These are phyloP conservation scores for Solanum hybrid DNA, from an alignment of 305 asterid species.

Conservation along the genomic window DNA sequence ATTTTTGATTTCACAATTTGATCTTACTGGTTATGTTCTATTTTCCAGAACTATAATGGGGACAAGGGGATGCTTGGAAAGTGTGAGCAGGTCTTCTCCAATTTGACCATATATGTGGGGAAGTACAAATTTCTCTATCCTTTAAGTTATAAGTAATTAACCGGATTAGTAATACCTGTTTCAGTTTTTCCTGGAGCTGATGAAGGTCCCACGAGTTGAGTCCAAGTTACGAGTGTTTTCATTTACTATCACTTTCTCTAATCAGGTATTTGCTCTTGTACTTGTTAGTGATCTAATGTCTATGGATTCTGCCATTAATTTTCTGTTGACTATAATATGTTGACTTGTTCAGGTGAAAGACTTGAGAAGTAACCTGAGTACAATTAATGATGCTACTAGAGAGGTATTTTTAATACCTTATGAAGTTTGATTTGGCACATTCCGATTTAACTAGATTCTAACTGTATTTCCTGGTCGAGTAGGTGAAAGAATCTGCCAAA, in stretches of 20 bases:
- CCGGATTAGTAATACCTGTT: conserved; percentile 18
- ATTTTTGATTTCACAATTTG: not conserved
- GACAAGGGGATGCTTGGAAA: conserved; percentile 93
- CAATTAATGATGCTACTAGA: conserved; percentile 71
- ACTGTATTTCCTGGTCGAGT: conserved; percentile 16
- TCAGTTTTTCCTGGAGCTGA: conserved; percentile 94
- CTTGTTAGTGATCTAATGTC: not conserved
- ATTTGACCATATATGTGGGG: conserved; percentile 9
- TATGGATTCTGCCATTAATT: not conserved
- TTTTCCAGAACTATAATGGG: conserved; percentile 80
- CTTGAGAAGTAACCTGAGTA: conserved; percentile 62
- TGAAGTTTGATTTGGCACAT: conserved; percentile 11
- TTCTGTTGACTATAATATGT: conserved; percentile 13
- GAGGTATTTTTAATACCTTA: conserved; percentile 50
- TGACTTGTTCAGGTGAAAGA: conserved; percentile 65
- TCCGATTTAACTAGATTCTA: conserved; percentile 12
- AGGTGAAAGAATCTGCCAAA: conserved; percentile 87
- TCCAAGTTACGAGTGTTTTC: conserved; percentile 97
- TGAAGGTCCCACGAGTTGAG: conserved; percentile 98
- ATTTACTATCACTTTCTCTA: conserved; percentile 73
- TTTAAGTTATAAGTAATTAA: not conserved
- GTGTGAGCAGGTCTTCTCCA: conserved; percentile 80
- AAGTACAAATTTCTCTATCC: conserved; percentile 8
- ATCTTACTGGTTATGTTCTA: conserved; percentile 2
- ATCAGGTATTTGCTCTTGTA: conserved; percentile 54